Conservation (phyloP, 305 asterid genomes). For the Nicotiana rustica region DNA sequence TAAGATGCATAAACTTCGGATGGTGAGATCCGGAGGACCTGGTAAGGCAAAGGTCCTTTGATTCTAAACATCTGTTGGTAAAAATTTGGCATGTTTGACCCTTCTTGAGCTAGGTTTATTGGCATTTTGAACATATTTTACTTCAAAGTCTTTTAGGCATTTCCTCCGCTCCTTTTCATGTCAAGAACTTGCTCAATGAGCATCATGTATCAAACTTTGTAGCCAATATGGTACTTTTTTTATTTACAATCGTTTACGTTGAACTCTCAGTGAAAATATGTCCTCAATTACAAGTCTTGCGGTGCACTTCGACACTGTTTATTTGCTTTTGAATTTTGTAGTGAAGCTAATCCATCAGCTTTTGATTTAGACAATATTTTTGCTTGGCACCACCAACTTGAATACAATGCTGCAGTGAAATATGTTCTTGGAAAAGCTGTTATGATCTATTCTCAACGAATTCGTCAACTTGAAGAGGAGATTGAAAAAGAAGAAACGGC, state of each 20-base stretch:
- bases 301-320: background rate
- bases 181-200: background rate
- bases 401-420: constrained; percentile 67
- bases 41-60: background rate
- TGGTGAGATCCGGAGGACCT: background rate
- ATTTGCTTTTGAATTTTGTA: no score
- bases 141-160: constrained; percentile 10
- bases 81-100: background rate
- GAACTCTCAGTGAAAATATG: background rate
- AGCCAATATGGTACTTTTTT: background rate
- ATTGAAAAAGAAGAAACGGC: constrained; percentile 3
- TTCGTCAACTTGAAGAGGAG: constrained; percentile 74
- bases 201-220: background rate
- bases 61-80: background rate
- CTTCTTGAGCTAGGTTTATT: background rate
- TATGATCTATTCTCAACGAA: constrained; percentile 62
- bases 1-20: background rate
- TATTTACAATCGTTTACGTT: background rate
- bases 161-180: constrained; percentile 17
- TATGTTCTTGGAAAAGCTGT: constrained; percentile 76
- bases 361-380: no score
- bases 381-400: constrained; percentile 55
- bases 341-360: no score
- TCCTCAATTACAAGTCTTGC: background rate
- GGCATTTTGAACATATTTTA: background rate